Conservation (phyloP, 2,329 filamentous ascomycete genomes). For the Dactylonectria estremocensis region DNA sequence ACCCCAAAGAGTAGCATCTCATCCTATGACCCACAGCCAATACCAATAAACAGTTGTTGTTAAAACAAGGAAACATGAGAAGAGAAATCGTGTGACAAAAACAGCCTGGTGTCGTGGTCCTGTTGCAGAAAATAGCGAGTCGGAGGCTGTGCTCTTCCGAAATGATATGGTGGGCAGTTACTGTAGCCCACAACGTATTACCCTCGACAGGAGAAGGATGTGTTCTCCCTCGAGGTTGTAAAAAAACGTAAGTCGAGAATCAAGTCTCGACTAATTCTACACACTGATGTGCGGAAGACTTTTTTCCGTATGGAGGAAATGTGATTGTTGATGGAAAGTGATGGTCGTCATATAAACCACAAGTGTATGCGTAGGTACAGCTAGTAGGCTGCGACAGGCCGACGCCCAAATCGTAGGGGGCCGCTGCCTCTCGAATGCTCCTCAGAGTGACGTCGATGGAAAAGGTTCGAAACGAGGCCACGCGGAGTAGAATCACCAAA, state of each 20-base stretch:
- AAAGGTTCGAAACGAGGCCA: constrained; percentile 57
- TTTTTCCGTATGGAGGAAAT: constrained; percentile 5
- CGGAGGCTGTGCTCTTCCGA: constrained; percentile 20
- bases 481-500: constrained; percentile 46
- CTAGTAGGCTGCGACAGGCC: constrained; percentile 56
- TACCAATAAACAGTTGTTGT: constrained; percentile 28
- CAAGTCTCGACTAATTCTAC: constrained; percentile 7
- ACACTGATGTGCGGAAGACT: background rate
- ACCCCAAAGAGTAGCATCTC: background rate
- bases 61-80: constrained; percentile 39
- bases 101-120: constrained; percentile 28
- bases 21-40: constrained; percentile 7
- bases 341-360: background rate
- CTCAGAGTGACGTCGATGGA: constrained; percentile 59
- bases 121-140: constrained; percentile 17
- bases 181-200: constrained; percentile 19
- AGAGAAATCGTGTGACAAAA: constrained; percentile 12
- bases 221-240: background rate
- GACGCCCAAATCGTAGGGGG: constrained; percentile 55
- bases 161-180: constrained; percentile 5
- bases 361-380: background rate
- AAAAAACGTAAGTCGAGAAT: constrained; percentile 8
- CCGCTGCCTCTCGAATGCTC: constrained; percentile 52
- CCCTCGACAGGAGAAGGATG: background rate
- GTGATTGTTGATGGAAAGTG: background rate